A percentile compares a stretch with the other conserved stretches of the same genome.
These are phyloP conservation scores for Echium plantagineum DNA, from an alignment of 257 asterid species.

Conservation along the genomic window DNA sequence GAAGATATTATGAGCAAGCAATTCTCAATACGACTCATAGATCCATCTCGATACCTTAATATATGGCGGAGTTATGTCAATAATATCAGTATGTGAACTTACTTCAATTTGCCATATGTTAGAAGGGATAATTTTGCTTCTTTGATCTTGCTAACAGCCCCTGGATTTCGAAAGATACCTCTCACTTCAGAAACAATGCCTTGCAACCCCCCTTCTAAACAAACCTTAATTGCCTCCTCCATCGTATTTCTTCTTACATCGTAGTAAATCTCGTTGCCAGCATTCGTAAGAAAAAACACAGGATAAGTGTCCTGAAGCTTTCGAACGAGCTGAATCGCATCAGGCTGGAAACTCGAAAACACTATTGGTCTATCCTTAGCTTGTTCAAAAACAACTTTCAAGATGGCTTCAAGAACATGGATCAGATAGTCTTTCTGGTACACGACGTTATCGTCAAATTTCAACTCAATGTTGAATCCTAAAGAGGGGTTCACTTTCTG, in stretches of 20 bases:
- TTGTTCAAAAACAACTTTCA: constrained; percentile 44
- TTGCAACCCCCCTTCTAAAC: constrained; percentile 72
- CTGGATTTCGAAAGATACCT: constrained; percentile 70
- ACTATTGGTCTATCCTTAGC: constrained; percentile 60
- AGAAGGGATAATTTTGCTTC: constrained; percentile 57
- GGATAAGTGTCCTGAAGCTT: constrained; percentile 65
- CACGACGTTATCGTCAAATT: constrained; percentile 58
- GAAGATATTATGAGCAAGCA: too few relatives aligned
- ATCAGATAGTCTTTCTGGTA: constrained; percentile 46
- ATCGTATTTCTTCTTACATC: constrained; percentile 70
- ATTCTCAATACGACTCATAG: too few relatives aligned
- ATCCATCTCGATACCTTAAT: too few relatives aligned
- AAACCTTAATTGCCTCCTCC: constrained; percentile 71
- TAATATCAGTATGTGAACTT: too few relatives aligned
- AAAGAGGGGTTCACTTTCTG: constrained; percentile 51
- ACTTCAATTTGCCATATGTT: constrained; percentile 85
- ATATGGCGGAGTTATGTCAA: too few relatives aligned
- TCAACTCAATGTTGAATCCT: constrained; percentile 87
- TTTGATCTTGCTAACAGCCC: constrained; percentile 60
- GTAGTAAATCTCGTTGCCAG: constrained; percentile 56
- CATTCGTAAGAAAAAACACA: constrained; percentile 80
- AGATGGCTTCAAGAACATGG: constrained; percentile 30
- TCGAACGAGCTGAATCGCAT: constrained; percentile 53
- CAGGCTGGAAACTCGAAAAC: constrained; percentile 85
- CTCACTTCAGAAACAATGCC: constrained; percentile 87